Base-by-base conservation (phyloP, 495 filamentous ascomycete genomes). In the Aspergillus nidulans region DNA sequence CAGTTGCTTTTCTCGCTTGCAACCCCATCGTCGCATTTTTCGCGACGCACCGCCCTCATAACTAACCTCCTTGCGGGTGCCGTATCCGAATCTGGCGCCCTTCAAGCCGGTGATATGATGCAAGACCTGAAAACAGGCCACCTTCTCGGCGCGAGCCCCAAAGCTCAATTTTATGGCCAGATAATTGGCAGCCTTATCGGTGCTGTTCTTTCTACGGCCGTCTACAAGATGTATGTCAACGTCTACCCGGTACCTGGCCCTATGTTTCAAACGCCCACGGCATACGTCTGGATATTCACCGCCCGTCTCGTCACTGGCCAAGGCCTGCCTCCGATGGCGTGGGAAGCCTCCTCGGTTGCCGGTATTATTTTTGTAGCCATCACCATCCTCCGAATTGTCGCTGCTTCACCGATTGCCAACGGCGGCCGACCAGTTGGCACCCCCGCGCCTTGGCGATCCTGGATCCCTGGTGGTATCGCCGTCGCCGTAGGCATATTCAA, bases 401-500 rank as follows among this genome's bases (percentile, higher is more conserved):
- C 73, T 12, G 70, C 74, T 18, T 77, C 72, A 15, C 66, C 73
- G 25, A 60, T 62, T 44, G 65, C 59, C 18, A 63, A 63, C 49
- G 60, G 59, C 34, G 64, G 66, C 40, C 57, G 42, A 16, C 49
- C 49, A 20, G 57, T 48, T 21, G 60, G 56, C 48, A 62, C 60
- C 51, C 60, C 65, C 7, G 64, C 69, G 13, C 67, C 63, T 8
- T 77, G 72, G 70, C 64, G 71, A 65, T 68, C 68, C 1, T 77
- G 74, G 57, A 78, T 98, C 21, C 94, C 94, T 0, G 91, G 94
- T 2, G 94, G 94, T 1, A 97, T 98, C 69, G 94, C 94, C 30
- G 91, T 97, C 32, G 92, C 92, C 36, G 90, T 96, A 64, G 91
- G 94, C 25, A 98, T 98, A 82, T 99, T 97, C 73, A 99, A 97